Conservation (phyloP, 768 basidiomycete species). For the Sutorius australiensis region DNA sequence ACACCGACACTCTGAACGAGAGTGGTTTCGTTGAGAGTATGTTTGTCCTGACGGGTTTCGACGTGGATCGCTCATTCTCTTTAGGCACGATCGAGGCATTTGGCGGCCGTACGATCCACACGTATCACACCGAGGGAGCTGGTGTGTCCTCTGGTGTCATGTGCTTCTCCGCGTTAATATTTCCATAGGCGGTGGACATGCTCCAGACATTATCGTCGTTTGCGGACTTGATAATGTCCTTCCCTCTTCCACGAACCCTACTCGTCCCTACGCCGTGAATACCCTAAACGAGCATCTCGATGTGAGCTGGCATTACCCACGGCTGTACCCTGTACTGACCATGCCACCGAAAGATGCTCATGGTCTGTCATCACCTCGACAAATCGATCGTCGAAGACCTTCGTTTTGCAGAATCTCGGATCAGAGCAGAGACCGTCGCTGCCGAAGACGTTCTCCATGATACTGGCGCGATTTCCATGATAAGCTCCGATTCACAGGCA, state of each 20-base stretch:
- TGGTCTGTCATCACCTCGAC: slow-evolving; percentile 99
- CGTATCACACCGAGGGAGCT: slow-evolving; percentile 96
- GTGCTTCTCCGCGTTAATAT: neutral
- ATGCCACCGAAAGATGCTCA: slow-evolving; percentile 72
- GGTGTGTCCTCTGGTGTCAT: slow-evolving; percentile 39
- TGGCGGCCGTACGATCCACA: slow-evolving; percentile 88
- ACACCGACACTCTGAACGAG: slow-evolving; percentile 96
- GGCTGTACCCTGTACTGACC: neutral
- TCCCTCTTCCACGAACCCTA: slow-evolving; percentile 96
- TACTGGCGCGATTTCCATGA: slow-evolving; percentile 92
- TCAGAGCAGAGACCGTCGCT: slow-evolving; percentile 93
- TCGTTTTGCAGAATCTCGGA: slow-evolving; percentile 94
- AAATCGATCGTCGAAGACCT: slow-evolving; percentile 89
- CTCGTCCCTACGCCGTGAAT: slow-evolving; percentile 85
- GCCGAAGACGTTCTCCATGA: slow-evolving; percentile 97
- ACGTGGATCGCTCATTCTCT: slow-evolving; percentile 3
- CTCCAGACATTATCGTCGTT: slow-evolving; percentile 98
- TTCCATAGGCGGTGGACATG: slow-evolving; percentile 79
- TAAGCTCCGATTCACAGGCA: slow-evolving; percentile 93
- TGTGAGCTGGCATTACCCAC: slow-evolving; percentile 45
- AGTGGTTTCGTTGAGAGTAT: slow-evolving; percentile 93
- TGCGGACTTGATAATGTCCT: slow-evolving; percentile 86
- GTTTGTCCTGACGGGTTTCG: slow-evolving; percentile 20
- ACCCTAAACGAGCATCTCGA: slow-evolving; percentile 97
- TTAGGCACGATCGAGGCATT: slow-evolving; percentile 87